These are phyloP conservation scores for Leccinum angustisporum DNA, from an alignment of 1,284 basidiomycete species.

Conservation along the genomic window DNA sequence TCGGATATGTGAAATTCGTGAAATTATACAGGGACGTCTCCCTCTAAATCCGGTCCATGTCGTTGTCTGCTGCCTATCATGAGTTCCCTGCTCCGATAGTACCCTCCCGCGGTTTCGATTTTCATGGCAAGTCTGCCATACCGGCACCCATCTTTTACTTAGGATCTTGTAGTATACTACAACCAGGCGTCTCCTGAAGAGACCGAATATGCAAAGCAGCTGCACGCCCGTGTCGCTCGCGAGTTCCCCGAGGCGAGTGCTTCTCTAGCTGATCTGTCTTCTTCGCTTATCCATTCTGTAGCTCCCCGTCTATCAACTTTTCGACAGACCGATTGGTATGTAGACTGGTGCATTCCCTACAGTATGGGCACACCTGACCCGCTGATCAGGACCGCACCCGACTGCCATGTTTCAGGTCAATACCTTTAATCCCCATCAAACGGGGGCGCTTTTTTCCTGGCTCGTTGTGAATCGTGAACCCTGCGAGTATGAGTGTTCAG, in stretches of 20 bases:
- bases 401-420: slow-evolving; percentile 45
- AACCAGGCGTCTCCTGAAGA: slow-evolving; percentile 48
- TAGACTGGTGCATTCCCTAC: neutral
- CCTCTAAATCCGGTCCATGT: too few species aligned
- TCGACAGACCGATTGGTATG: slow-evolving; percentile 62
- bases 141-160: neutral
- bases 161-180: slow-evolving; percentile 55
- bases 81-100: slow-evolving; percentile 55
- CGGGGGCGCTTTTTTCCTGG: slow-evolving; percentile 42
- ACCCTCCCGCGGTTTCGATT: slow-evolving; percentile 58
- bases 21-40: too few species aligned
- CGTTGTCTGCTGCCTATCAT: slow-evolving; percentile 44
- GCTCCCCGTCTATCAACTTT: slow-evolving; percentile 64
- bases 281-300: slow-evolving; percentile 26
- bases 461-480: slow-evolving; percentile 43
- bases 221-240: slow-evolving; percentile 61
- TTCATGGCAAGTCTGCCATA: slow-evolving; percentile 52
- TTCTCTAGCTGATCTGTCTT: neutral
- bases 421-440: slow-evolving; percentile 39
- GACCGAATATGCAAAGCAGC: slow-evolving; percentile 50
- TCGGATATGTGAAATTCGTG: too few species aligned
- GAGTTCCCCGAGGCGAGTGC: slow-evolving; percentile 70
- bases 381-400: slow-evolving; percentile 36
- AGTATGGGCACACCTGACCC: slow-evolving; percentile 1
- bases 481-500: slow-evolving; percentile 26